Conservation (phyloP, 768 basidiomycete species). For the Cystofilobasidium macerans region DNA sequence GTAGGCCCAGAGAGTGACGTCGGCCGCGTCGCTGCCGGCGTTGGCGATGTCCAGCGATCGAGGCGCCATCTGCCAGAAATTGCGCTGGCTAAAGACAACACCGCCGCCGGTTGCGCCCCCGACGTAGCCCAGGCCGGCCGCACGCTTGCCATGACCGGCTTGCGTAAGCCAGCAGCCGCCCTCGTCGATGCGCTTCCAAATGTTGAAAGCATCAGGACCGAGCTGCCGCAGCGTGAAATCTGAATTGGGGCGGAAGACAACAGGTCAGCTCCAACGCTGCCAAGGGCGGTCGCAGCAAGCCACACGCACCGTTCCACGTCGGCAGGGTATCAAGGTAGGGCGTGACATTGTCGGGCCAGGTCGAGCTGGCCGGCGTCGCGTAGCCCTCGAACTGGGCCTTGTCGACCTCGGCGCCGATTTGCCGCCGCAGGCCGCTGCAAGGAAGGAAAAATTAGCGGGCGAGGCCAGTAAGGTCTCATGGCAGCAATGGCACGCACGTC, state of each 20-base stretch:
- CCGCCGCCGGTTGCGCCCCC: conserved; percentile 13
- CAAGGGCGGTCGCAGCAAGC: too few relatives aligned
- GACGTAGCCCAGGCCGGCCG: conserved; percentile 2
- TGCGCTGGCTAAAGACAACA: background rate
- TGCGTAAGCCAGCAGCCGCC: background rate
- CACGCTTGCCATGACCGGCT: conserved; percentile 6
- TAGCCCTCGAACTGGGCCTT: conserved; percentile 9
- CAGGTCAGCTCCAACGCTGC: too few relatives aligned
- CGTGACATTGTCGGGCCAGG: conserved; percentile 1
- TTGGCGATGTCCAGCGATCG: conserved; percentile 11
- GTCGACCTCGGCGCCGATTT: background rate
- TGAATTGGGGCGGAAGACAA: too few relatives aligned
- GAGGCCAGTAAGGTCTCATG: background rate
- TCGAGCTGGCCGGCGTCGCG: background rate
- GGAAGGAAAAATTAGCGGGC: background rate
- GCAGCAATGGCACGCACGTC: background rate
- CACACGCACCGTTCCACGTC: background rate
- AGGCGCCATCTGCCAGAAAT: conserved; percentile 18
- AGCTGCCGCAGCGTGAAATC: conserved; percentile 9
- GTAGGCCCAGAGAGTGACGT: conserved; percentile 19
- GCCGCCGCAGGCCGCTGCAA: background rate
- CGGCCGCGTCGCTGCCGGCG: background rate
- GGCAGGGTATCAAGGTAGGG: conserved; percentile 16
- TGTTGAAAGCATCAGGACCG: conserved; percentile 1
- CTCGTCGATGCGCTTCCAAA: conserved; percentile 8